These are phyloP conservation scores for Sporothrix variecibatus DNA, from an alignment of 2,329 filamentous ascomycete genomes.

Conservation along the genomic window DNA sequence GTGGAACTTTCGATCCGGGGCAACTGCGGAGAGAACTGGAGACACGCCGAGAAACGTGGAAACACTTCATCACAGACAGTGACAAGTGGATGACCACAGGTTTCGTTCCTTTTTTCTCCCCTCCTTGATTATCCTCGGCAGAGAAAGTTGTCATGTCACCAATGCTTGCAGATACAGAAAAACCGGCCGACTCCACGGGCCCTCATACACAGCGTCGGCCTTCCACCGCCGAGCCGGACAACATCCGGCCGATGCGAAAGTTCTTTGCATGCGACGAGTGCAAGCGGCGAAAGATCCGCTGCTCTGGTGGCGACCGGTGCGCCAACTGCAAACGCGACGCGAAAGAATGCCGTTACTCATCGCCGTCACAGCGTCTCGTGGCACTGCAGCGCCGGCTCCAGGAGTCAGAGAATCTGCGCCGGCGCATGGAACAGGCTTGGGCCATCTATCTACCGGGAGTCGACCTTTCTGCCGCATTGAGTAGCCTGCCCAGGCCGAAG, in stretches of 20 bases:
- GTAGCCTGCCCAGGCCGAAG: background rate
- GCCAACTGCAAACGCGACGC: conserved; percentile 10
- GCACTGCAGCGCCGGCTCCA: conserved; percentile 16
- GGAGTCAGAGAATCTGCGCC: background rate
- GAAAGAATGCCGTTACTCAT: conserved; percentile 8
- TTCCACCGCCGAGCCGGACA: background rate
- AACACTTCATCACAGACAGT: background rate
- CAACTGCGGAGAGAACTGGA: background rate
- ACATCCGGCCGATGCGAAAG: conserved; percentile 20
- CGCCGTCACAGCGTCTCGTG: conserved; percentile 9
- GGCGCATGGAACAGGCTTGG: conserved; percentile 13
- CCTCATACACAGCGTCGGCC: background rate
- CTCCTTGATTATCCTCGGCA: background rate
- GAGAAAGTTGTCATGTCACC: background rate
- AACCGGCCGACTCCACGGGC: background rate
- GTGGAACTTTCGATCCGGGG: background rate
- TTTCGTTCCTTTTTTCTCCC: background rate
- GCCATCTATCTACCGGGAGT: background rate
- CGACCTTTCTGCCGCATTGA: background rate
- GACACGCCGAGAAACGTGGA: background rate
- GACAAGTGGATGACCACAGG: background rate
- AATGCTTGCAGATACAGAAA: background rate
- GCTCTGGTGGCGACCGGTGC: conserved; percentile 6
- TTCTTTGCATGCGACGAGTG: conserved; percentile 41
- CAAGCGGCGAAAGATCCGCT: conserved; percentile 23